phyloP scores from a whole-genome alignment of 2,329 filamentous ascomycete genomes.

The Penicillium sp. region DNA sequence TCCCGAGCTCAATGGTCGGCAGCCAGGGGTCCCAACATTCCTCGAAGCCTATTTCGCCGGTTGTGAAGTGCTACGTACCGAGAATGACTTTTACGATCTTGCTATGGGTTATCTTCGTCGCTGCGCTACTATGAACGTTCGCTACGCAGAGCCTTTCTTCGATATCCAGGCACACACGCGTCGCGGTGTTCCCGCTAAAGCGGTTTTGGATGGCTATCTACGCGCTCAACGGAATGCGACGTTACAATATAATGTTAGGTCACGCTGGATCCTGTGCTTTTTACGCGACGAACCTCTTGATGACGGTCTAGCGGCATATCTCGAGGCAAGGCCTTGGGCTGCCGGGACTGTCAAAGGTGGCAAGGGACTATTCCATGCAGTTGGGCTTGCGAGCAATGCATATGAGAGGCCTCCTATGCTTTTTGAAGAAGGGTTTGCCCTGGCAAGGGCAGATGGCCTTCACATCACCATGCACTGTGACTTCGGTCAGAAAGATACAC shows the following conservation, averaged over 20 bases:
- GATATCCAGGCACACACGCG: slow-evolving; percentile 50
- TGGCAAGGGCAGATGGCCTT: slow-evolving; percentile 20
- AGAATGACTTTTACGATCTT: slow-evolving; percentile 47
- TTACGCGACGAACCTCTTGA: slow-evolving; percentile 46
- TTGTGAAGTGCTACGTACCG: slow-evolving; percentile 32
- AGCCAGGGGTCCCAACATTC: slow-evolving; percentile 34
- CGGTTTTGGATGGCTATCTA: slow-evolving; percentile 43
- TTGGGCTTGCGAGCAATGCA: slow-evolving; percentile 55
- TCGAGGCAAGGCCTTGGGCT: slow-evolving; percentile 43
- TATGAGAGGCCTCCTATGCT: slow-evolving; percentile 51
- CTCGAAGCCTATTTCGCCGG: slow-evolving; percentile 37
- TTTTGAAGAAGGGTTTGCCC: slow-evolving; percentile 48
- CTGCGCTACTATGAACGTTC: slow-evolving; percentile 42
- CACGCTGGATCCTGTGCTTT: slow-evolving; percentile 50
- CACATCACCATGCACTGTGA: slow-evolving; percentile 57
- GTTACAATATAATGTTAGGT: slow-evolving; percentile 31
- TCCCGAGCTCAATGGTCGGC: slow-evolving; percentile 40
- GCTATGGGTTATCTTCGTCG: slow-evolving; percentile 44
- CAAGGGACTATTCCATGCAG: slow-evolving; percentile 49
- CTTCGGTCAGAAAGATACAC: slow-evolving; percentile 55
- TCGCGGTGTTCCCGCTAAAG: slow-evolving; percentile 36
- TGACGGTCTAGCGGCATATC: slow-evolving; percentile 46
- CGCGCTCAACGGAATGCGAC: slow-evolving; percentile 37
- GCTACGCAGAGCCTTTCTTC: slow-evolving; percentile 50
- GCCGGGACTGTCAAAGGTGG: slow-evolving; percentile 26